These are phyloP conservation scores for Microstroma glucosiphilum DNA, from an alignment of 1,284 basidiomycete genomes.

Conservation along the genomic window DNA sequence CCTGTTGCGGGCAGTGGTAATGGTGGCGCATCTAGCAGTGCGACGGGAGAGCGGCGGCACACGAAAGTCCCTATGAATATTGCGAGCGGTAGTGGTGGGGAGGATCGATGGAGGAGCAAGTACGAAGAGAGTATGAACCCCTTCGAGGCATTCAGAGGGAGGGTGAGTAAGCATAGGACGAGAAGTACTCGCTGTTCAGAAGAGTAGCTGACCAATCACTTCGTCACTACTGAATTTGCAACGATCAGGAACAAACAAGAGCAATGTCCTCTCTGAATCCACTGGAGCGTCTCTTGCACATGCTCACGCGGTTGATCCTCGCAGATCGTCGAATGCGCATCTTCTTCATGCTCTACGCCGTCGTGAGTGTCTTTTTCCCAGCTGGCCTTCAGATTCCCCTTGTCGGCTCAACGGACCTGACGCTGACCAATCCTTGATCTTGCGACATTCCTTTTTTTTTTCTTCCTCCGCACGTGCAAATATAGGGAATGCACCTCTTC, in stretches of 20 bases:
- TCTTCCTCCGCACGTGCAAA: no score
- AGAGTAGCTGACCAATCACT: no score
- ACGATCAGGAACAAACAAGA: conserved; percentile 70
- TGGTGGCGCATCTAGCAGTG: not conserved
- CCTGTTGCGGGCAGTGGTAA: not conserved
- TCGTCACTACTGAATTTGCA: no score
- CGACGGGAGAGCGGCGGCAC: not conserved
- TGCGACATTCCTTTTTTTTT: no score
- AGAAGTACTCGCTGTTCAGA: no score
- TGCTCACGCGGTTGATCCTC: conserved; percentile 75
- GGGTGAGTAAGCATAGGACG: conserved; percentile 37
- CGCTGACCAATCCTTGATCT: no score
- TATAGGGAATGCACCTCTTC: conserved; percentile 6
- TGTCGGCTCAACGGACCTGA: no score
- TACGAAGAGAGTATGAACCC: conserved; percentile 97
- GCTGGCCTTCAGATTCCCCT: no score
- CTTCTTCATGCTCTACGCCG: conserved; percentile 74
- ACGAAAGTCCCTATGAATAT: not conserved
- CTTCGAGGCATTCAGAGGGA: conserved; percentile 89
- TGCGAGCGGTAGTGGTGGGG: not conserved
- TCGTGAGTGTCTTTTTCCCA: conserved; percentile 49
- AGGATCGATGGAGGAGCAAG: conserved; percentile 57
- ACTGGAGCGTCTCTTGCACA: conserved; percentile 78
- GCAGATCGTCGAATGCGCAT: conserved; percentile 66
- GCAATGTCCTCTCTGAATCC: conserved; percentile 87